phyloP scores from a whole-genome alignment of 164 flowering plant genomes.

The Taxillus chinensis region DNA sequence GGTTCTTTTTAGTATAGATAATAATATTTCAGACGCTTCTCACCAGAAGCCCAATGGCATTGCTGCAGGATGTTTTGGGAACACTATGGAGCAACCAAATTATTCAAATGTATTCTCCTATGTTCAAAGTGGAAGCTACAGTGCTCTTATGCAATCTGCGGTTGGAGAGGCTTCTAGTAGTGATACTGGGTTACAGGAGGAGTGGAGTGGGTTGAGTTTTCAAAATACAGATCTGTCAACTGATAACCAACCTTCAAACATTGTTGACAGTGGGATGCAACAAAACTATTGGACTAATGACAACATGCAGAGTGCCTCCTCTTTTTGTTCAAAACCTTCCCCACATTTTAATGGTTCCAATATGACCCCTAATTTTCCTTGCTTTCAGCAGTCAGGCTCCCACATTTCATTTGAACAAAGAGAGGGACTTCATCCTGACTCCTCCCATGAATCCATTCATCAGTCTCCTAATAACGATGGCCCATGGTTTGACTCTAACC shows the following conservation, averaged over 20 bases:
- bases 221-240: slow-evolving; percentile 44
- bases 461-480: slow-evolving; percentile 27
- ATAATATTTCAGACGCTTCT: slow-evolving; percentile 42
- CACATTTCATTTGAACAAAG: slow-evolving; percentile 22
- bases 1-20: slow-evolving; percentile 52
- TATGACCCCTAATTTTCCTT: slow-evolving; percentile 25
- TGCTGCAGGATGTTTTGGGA: slow-evolving; percentile 28
- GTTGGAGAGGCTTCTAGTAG: slow-evolving; percentile 75
- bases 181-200: slow-evolving; percentile 63
- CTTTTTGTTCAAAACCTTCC: slow-evolving; percentile 33
- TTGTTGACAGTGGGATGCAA: slow-evolving; percentile 34
- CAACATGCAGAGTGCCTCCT: slow-evolving; percentile 31
- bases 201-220: slow-evolving; percentile 72
- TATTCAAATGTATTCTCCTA: slow-evolving; percentile 36
- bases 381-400: slow-evolving; percentile 23
- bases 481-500: slow-evolving; percentile 27
- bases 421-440: slow-evolving; percentile 19
- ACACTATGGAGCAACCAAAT: slow-evolving; percentile 29
- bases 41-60: slow-evolving; percentile 21
- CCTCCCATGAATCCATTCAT: slow-evolving; percentile 23
- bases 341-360: slow-evolving; percentile 21
- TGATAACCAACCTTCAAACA: slow-evolving; percentile 32
- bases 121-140: slow-evolving; percentile 83
- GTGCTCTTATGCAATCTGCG: slow-evolving; percentile 97
- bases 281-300: slow-evolving; percentile 33